Conservation (phyloP, 177 flowering plant species). For the Vitis hybrid region DNA sequence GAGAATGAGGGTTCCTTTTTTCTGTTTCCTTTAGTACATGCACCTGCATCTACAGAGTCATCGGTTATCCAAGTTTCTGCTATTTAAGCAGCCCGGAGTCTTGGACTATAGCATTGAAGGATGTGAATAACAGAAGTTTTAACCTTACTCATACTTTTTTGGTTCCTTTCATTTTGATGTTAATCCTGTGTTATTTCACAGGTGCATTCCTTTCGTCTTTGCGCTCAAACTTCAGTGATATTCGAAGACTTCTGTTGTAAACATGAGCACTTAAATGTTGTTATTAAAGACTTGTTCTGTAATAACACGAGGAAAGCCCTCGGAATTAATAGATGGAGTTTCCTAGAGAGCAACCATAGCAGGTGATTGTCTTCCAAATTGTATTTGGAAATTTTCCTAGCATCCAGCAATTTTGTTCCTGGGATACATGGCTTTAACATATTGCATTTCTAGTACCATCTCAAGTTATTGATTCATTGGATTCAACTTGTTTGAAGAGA, state of each 20-base stretch:
- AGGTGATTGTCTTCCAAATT: background rate
- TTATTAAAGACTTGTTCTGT: slow-evolving; percentile 6
- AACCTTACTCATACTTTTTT: too few species aligned
- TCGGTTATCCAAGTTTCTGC: too few species aligned
- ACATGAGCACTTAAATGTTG: background rate
- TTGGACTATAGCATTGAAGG: too few species aligned
- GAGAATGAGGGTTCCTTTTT: background rate
- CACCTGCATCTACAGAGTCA: background rate
- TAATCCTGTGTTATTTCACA: slow-evolving; percentile 30
- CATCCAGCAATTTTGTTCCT: background rate
- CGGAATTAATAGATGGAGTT: slow-evolving; percentile 2
- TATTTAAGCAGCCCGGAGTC: too few species aligned
- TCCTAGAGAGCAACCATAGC: background rate
- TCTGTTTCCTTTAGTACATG: background rate
- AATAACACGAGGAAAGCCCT: slow-evolving; percentile 6
- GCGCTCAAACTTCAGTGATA: slow-evolving; percentile 71
- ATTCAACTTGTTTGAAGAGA: background rate
- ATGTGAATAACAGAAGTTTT: too few species aligned
- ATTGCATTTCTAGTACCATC: slow-evolving; percentile 4
- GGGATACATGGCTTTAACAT: slow-evolving; percentile 1
- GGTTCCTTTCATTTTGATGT: background rate
- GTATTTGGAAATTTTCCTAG: background rate
- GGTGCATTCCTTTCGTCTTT: slow-evolving; percentile 72
- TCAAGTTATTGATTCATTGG: background rate
- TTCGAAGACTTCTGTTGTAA: slow-evolving; percentile 69